Evolutionary conservation across 1,139 yeast genomes (phyloP), one percentile per base, ranked within the genome.

Genomic region (Scheffersomyces insectosa): DNA sequence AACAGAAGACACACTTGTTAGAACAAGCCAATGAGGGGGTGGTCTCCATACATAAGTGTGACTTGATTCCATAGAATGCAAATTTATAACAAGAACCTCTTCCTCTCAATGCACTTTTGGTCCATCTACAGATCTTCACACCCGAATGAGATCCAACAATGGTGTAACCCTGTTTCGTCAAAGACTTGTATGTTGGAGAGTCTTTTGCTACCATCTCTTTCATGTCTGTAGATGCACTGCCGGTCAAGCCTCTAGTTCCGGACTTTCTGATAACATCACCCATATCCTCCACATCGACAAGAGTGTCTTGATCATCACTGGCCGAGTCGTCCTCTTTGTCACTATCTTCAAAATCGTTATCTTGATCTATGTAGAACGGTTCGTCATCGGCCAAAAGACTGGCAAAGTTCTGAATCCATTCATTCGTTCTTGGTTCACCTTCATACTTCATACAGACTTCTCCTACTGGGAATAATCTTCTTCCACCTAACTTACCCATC

Each of bases 111-210:
- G 97, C 97, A 48, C 95, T 86, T 60, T 91, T 91, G 3, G 97
- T 90, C 98, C 98, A 90, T 57, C 97, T 80, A 61, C 98, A 90
- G 38, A 91, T 88, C 62, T 90, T 90, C 38, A 90, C 97, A 28
- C 98, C 98, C 0, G 96, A 88, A 57, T 90, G 98, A 0, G 95
- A 84, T 11, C 98, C 98, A 31, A 90, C 96, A 49, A 90, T 82
- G 0, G 95, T 86, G 56, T 90, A 90, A 0, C 97, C 97, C 66
- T 90, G 98, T 56, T 90, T 90, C 1, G 97, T 90, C 41, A 90
- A 72, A 13, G 95, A 83, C 49, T 87, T 88, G 63, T 70, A 90
- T 1, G 98, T 91, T 10, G 97, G 97, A 1, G 97, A 88, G 51
- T 86, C 83, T 51, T 85, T 79, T 3, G 96, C 89, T 40, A 90